Evolutionary conservation across 306 rosid genomes (phyloP), one percentile per base, ranked within the genome.

Genomic region (Glycine soja): DNA sequence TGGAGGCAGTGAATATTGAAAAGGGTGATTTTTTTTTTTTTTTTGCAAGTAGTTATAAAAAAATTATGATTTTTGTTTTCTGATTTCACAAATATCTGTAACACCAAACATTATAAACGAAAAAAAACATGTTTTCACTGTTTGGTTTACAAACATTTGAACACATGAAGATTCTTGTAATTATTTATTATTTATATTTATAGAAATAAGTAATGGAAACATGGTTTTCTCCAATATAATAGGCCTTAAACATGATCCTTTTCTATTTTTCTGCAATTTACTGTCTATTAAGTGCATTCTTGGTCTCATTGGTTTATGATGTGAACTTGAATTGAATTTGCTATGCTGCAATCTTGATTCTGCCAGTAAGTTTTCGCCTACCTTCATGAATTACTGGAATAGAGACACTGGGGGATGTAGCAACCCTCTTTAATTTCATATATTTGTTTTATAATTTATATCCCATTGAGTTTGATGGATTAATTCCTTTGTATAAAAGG

Each of bases 341-440:
- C 43, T 45, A 10, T 78, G 65, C 65, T 34, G 66, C 83, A 70
- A 70, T 53, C 24, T 43, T 53, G 14, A 10, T 7, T 54, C 42
- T 50, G 36, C 12, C 7, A 11, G 2, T 5, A 7, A n/a, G 63
- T 24, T 43, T 76, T 36, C 1, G 16, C 19, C 7, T 7, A 4
- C 38, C 46, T 75, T 75, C 6, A 3, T 64, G 16, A 13, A 6
- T 66, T 65, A 13, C 14, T 38, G 3, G 36, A 38, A 54, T 14
- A 38, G 48, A 36, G 65, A 65, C 71, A 48, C 0, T 42, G 46
- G 11, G 30, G 11, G 12, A 6, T 38, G 63, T 51, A 7, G 74
- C 54, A 5, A 10, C 1, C n/a, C 57, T 54, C 56, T 67, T 54
- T 11, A 16, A 11, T 42, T 14, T 53, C 47, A 69, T 30, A 40